Conservation (phyloP, 805 yeast genomes). For the Kodamaea kaohsiungensis region DNA sequence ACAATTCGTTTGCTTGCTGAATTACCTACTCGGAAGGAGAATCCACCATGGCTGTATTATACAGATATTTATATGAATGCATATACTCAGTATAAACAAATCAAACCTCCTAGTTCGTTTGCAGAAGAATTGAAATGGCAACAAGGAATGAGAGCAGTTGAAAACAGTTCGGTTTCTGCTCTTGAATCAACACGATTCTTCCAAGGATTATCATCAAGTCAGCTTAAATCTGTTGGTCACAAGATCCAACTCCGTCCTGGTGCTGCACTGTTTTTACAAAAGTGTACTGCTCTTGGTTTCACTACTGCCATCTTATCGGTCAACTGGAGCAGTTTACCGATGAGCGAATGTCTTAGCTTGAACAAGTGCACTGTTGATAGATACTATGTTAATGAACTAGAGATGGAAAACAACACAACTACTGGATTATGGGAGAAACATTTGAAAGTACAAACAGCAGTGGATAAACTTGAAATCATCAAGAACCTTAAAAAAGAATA, state of each 20-base stretch:
- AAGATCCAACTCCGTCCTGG: slow-evolving; percentile 42
- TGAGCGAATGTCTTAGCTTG: slow-evolving; percentile 30
- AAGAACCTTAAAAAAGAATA: slow-evolving; percentile 12
- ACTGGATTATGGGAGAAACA: slow-evolving; percentile 31
- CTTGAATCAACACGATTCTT: slow-evolving; percentile 42
- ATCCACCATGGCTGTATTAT: slow-evolving; percentile 31
- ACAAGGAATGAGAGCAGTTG: slow-evolving; percentile 45
- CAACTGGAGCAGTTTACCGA: slow-evolving; percentile 59
- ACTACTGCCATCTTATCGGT: slow-evolving; percentile 54
- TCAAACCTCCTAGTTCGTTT: slow-evolving; percentile 21
- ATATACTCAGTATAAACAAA: slow-evolving; percentile 32
- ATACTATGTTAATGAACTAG: slow-evolving; percentile 51
- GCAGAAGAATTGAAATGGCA: slow-evolving; percentile 49
- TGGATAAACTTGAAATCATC: slow-evolving; percentile 44
- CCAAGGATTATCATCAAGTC: slow-evolving; percentile 34
- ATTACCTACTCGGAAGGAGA: slow-evolving; percentile 37
- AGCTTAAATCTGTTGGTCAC: slow-evolving; percentile 35
- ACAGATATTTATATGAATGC: slow-evolving; percentile 42
- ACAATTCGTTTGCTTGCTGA: slow-evolving; percentile 54
- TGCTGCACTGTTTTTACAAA: slow-evolving; percentile 34
- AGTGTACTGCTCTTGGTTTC: slow-evolving; percentile 19
- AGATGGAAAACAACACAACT: slow-evolving; percentile 27
- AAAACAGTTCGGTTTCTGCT: slow-evolving; percentile 48
- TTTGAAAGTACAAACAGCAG: slow-evolving; percentile 48
- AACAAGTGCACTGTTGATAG: slow-evolving; percentile 21